A percentile compares a stretch with the other conserved stretches of the same genome.
Evolutionary conservation across 1,284 basidiomycete genomes (phyloP).

Genomic region (Prillingera fragicola): DNA sequence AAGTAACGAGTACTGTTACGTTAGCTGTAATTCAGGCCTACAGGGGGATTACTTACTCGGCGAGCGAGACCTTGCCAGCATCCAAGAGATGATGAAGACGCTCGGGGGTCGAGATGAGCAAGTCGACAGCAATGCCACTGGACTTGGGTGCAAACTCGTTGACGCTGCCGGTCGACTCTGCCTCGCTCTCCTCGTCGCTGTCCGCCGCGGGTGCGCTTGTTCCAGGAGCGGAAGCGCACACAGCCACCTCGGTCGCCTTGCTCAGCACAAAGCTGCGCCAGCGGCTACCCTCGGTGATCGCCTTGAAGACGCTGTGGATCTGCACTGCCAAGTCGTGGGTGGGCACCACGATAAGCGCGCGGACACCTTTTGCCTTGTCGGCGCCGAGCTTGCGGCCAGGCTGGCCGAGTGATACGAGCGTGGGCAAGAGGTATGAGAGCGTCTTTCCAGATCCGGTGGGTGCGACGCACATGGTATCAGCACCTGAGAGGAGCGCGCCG

Average conservation of each 20-base stretch:
- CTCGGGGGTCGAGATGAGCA: constrained; percentile 48
- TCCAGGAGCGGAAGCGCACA: constrained; percentile 40
- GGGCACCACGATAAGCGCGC: constrained; percentile 79
- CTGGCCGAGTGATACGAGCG: constrained; percentile 61
- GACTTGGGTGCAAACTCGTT: constrained; percentile 1
- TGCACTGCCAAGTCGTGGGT: constrained; percentile 96
- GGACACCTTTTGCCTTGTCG: constrained; percentile 55
- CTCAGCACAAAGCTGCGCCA: constrained; percentile 79
- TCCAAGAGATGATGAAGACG: constrained; percentile 57
- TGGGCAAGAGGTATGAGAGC: constrained; percentile 76
- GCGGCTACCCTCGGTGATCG: constrained; percentile 63
- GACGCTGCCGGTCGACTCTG: constrained; percentile 1
- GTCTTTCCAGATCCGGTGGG: constrained; percentile 95
- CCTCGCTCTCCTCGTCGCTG: constrained; percentile 13
- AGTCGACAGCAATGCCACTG: constrained; percentile 35
- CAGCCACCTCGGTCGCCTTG: constrained; percentile 60
- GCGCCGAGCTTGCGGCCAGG: constrained; percentile 52
- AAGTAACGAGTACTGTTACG: constrained; percentile 66
- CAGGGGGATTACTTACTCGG: constrained; percentile 57
- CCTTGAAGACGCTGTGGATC: constrained; percentile 74
- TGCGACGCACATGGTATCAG: constrained; percentile 83
- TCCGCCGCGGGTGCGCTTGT: constrained; percentile 13
- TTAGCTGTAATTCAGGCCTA: neutral
- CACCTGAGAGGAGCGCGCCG: constrained; percentile 51
- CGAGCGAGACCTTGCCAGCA: constrained; percentile 60